These are phyloP conservation scores for Coleophoma cylindrospora DNA, from an alignment of 2,329 filamentous ascomycete species.

Conservation along the genomic window DNA sequence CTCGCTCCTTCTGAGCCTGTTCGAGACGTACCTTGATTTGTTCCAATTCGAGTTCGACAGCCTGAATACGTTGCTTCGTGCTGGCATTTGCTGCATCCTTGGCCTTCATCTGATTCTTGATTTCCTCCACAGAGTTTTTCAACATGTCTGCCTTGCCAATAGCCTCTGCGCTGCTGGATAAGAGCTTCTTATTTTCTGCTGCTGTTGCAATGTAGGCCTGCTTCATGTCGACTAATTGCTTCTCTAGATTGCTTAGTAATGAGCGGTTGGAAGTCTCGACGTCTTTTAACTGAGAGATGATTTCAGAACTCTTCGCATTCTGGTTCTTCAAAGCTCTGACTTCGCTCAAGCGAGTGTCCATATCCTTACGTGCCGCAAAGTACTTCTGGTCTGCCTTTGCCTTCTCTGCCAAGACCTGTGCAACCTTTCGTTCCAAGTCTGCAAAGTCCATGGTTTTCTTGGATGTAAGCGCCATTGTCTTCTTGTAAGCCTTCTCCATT, in stretches of 20 bases:
- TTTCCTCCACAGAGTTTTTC: slow-evolving; percentile 69
- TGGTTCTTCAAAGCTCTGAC: slow-evolving; percentile 75
- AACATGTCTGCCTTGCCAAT: slow-evolving; percentile 65
- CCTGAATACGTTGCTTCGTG: slow-evolving; percentile 51
- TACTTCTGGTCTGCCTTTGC: slow-evolving; percentile 97
- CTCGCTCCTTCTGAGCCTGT: slow-evolving; percentile 75
- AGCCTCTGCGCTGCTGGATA: slow-evolving; percentile 66
- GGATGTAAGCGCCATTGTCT: slow-evolving; percentile 75
- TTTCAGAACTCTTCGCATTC: slow-evolving; percentile 86
- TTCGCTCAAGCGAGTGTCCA: slow-evolving; percentile 78
- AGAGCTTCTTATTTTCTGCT: slow-evolving; percentile 69
- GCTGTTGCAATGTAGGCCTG: slow-evolving; percentile 69
- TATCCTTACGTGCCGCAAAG: slow-evolving; percentile 91
- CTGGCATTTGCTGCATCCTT: slow-evolving; percentile 61
- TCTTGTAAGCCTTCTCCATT: slow-evolving; percentile 87
- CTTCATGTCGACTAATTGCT: slow-evolving; percentile 79
- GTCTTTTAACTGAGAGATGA: slow-evolving; percentile 90
- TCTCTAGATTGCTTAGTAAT: slow-evolving; percentile 79
- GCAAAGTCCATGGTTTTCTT: slow-evolving; percentile 81
- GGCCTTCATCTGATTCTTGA: slow-evolving; percentile 67
- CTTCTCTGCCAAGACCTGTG: slow-evolving; percentile 77
- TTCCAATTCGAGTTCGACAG: slow-evolving; percentile 71
- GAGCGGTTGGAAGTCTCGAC: slow-evolving; percentile 73
- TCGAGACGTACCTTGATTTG: slow-evolving; percentile 73
- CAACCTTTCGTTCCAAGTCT: slow-evolving; percentile 71